A percentile compares a stretch with the other conserved stretches of the same genome.
Conservation (phyloP, 2,329 filamentous ascomycete genomes). For the Fusarium nygamai region DNA sequence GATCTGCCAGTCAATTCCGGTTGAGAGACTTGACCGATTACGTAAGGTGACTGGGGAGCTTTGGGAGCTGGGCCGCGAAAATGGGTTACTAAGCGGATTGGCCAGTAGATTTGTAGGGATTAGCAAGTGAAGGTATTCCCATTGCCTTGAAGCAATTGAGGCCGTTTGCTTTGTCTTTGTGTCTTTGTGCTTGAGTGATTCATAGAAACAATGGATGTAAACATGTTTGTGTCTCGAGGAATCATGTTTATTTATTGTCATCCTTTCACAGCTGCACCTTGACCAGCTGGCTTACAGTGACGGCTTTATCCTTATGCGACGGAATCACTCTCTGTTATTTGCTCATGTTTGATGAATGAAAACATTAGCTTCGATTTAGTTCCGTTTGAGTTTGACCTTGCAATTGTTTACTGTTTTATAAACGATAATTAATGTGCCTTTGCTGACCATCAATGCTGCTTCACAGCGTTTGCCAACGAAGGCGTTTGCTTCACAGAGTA, state of each 20-base stretch:
- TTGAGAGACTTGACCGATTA: slow-evolving; percentile 34
- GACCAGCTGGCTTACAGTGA: slow-evolving; percentile 8
- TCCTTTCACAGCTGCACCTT: background rate
- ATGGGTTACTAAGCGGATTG: slow-evolving; percentile 8
- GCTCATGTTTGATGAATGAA: background rate
- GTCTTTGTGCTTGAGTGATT: background rate
- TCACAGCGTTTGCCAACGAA: background rate
- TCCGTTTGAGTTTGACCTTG: background rate
- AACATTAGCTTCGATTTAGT: background rate
- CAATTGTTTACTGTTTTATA: background rate
- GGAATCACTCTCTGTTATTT: background rate
- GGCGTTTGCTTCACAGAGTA: background rate
- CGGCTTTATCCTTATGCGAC: background rate
- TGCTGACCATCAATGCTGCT: background rate
- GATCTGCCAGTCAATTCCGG: slow-evolving; percentile 23
- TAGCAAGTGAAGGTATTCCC: slow-evolving; percentile 35
- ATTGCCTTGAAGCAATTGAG: background rate
- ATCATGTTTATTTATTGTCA: background rate
- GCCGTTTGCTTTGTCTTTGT: background rate
- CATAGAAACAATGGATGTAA: background rate
- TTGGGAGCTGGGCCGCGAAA: background rate
- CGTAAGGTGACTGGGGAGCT: slow-evolving; percentile 30
- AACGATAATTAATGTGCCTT: background rate
- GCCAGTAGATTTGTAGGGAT: slow-evolving; percentile 32
- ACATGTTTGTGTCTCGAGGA: background rate